Base-by-base conservation (phyloP, 2,329 filamentous ascomycete species). In the Aureobasidium sp. region DNA sequence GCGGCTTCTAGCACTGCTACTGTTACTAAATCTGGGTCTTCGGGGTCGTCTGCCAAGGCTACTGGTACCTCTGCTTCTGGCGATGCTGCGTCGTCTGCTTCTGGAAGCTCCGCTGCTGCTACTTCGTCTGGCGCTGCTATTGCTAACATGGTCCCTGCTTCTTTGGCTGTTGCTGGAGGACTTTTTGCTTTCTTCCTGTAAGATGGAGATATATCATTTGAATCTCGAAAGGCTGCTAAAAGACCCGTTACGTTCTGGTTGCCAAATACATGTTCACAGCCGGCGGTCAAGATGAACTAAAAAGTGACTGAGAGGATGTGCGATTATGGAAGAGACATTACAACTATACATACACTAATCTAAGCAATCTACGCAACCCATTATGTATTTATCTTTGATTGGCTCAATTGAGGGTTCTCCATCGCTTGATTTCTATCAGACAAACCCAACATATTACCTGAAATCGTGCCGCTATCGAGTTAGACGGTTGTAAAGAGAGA, bases 121-220 rank as follows among this genome's bases (percentile, higher is more conserved):
- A 20, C 58, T 36, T 48, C 49, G 3, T 37, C 58, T 8, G 58
- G 58, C 20, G 58, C 58, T 53, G 58, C 58, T 53, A 20, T 29
- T 34, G 14, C 20, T 2, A 62, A 62, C 37, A 36, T 31, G 49
- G n/a, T 47, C 7, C 42, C 60, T 27, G 51, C 27, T 41, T 53
- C 60, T 29, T 47, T 62, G 3, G 25, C 34, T 6, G 49, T n/a
- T 39, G 49, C 42, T 56, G 60, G 44, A 8, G 57, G 57, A n/a
- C 4, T 60, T 37, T 8, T 34, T n/a, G 57, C 45, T 7, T 45
- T 60, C 15, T 45, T 49, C 8, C n/a, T 48, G 27, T 58, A 29
- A 39, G 12, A 34, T 34, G 31, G 9, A 1, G 12, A 34, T 12
- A 34, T 11, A 12, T 11, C 31, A 34, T 9, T 12, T 9, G 12